Conservation (phyloP, 2,329 filamentous ascomycete genomes). For the Neonectria ditissima region DNA sequence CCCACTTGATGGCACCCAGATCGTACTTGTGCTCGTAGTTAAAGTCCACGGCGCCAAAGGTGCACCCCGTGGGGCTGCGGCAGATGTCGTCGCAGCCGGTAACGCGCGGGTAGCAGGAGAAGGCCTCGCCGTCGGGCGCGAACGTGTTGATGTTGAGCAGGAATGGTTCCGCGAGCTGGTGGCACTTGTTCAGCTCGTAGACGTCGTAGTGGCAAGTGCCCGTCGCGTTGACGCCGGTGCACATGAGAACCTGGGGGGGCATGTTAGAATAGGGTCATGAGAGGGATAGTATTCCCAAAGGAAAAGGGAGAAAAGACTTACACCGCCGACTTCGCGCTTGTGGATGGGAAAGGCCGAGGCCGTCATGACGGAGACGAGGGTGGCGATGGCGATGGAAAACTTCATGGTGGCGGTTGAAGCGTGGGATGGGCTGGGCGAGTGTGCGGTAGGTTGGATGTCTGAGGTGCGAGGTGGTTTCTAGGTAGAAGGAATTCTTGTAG, state of each 20-base stretch:
- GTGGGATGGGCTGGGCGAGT: constrained; percentile 3
- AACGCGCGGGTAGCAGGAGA: constrained; percentile 61
- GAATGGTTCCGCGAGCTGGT: constrained; percentile 58
- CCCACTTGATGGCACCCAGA: constrained; percentile 59
- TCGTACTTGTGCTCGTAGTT: constrained; percentile 61
- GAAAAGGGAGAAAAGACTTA: constrained; percentile 48
- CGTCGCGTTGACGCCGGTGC: constrained; percentile 63
- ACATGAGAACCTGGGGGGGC: constrained; percentile 58
- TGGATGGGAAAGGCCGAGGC: constrained; percentile 48
- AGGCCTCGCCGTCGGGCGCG: constrained; percentile 61
- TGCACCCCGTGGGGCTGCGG: constrained; percentile 65
- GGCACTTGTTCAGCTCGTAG: constrained; percentile 58
- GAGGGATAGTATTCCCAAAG: not conserved
- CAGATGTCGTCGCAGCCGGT: constrained; percentile 58
- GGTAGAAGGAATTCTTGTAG: constrained; percentile 30
- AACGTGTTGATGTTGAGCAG: constrained; percentile 60
- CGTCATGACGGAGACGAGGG: constrained; percentile 36
- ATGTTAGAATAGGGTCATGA: constrained; percentile 8
- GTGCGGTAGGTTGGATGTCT: constrained; percentile 12
- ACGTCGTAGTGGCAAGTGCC: constrained; percentile 59
- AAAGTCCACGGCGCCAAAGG: constrained; percentile 61
- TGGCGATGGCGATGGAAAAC: constrained; percentile 39
- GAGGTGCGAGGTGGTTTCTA: constrained; percentile 10
- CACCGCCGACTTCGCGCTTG: constrained; percentile 60
- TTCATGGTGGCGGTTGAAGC: constrained; percentile 45